Base-by-base conservation (phyloP, 768 basidiomycete genomes). In the Daedaleopsis sinensis region DNA sequence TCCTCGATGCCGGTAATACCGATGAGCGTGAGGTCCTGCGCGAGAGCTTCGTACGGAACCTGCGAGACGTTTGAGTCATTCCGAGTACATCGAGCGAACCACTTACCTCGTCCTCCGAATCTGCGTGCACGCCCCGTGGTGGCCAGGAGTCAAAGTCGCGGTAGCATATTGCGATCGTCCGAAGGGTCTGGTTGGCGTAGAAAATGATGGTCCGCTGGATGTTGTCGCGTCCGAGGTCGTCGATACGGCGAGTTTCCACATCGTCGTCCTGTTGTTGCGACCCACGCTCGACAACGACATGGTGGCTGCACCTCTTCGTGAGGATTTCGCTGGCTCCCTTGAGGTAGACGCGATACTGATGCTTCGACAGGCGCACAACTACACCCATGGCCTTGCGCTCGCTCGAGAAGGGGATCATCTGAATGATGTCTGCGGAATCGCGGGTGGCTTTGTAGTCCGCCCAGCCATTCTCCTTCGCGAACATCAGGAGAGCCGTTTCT, bases 311-410 rank as follows among this genome's bases (percentile, higher is more conserved):
- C 59, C 83, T 79, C 79, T 88, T 91, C 46, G 90, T 88, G 46
- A 98, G 80, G 63, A 98, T 93, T 74, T 99, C 97, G 67, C 89
- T 91, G 4, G 97, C 96, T 23, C 96, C 97, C 77, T 98, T 99
- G 71, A 95, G 73, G 72, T 91, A 91, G 2, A 94, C 75, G 46
- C 96, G 85, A 67, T 81, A 87, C 13, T 70, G 70, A 11, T 84
- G 85, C 47, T 81, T 70, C 15, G 78, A 74, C 21, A 85, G 72
- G 71, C 78, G 79, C 64, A 98, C 82, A 23, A 97, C 92, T 58
- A 93, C 91, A 42, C 92, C 96, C 94, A 97, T 97, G 7, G 91
- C 85, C 77, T 98, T 98, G 66, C 94, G 87, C 63, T 94, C 90
- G 68, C 92, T 94, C 8, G 91, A 93, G 77, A 98, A 97, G 0